phyloP scores from a whole-genome alignment of 768 basidiomycete species.

The Polyporus arcularius region DNA sequence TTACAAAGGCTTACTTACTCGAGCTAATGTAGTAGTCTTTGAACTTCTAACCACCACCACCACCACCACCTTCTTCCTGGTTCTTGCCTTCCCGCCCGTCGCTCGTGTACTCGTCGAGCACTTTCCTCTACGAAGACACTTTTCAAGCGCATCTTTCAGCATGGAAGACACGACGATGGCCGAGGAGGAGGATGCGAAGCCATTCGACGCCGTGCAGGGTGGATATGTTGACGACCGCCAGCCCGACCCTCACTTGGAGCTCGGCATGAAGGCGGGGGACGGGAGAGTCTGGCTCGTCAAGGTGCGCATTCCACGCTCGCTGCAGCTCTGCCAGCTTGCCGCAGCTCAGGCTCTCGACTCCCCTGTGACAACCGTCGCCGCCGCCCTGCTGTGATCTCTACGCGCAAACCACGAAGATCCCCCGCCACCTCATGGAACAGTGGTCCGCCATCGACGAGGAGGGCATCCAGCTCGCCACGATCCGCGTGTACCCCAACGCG shows the following conservation, averaged over 20 bases:
- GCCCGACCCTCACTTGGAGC: slow-evolving; percentile 79
- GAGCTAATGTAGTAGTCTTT: too few relatives aligned
- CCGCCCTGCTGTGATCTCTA: neutral
- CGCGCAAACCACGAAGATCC: slow-evolving; percentile 53
- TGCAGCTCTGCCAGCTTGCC: neutral
- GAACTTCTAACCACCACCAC: too few relatives aligned
- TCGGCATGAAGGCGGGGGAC: slow-evolving; percentile 76
- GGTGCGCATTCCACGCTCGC: slow-evolving; percentile 42
- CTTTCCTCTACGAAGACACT: neutral
- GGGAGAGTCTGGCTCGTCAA: slow-evolving; percentile 86
- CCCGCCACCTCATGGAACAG: slow-evolving; percentile 81
- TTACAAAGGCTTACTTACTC: too few relatives aligned
- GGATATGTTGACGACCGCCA: slow-evolving; percentile 59
- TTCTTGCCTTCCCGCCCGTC: too few relatives aligned
- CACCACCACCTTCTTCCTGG: too few relatives aligned
- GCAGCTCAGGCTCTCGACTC: neutral
- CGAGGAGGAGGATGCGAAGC: slow-evolving; percentile 66
- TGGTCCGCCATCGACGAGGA: slow-evolving; percentile 80
- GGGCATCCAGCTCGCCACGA: slow-evolving; percentile 78
- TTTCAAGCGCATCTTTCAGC: neutral
- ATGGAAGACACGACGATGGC: slow-evolving; percentile 23
- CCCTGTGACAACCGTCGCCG: neutral
- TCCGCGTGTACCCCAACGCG: slow-evolving; percentile 71
- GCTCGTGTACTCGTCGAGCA: too few relatives aligned
- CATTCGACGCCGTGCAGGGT: slow-evolving; percentile 55